A percentile compares a stretch with the other conserved stretches of the same genome.
Evolutionary conservation across 345 rosid species (phyloP).

Genomic region (Kernera saxatilis): DNA sequence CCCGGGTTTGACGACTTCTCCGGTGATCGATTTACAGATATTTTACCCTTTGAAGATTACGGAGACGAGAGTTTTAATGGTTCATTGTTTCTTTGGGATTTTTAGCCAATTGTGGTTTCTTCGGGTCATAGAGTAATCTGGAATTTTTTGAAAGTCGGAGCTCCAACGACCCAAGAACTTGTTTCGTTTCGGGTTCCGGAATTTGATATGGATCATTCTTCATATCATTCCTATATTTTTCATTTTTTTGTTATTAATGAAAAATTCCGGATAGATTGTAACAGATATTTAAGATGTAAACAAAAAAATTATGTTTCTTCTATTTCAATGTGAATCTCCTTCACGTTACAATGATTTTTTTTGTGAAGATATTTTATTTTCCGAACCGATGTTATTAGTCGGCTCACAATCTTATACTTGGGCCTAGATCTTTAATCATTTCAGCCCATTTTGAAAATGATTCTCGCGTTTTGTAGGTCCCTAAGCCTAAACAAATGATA

Average conservation of each 20-base stretch:
- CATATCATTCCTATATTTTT: not conserved
- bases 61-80: constrained; percentile 41
- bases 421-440: not conserved
- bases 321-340: not conserved
- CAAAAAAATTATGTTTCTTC: not conserved
- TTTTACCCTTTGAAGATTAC: constrained; percentile 17
- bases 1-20: constrained; percentile 49
- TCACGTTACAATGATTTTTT: not conserved
- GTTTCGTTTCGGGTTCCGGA: not conserved
- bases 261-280: not conserved
- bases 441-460: not conserved
- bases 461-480: not conserved
- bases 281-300: no score
- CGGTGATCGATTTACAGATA: not conserved
- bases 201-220: not conserved
- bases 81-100: constrained; percentile 61
- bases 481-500: not conserved
- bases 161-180: constrained; percentile 11
- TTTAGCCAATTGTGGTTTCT: constrained; percentile 17
- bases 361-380: not conserved
- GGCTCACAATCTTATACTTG: not conserved
- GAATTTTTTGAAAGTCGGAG: constrained; percentile 3
- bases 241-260: not conserved
- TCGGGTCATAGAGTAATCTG: constrained; percentile 2
- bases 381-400: not conserved